Evolutionary conservation across 257 asterid species (phyloP), one percentile per base, ranked within the genome.

Genomic region (Marsdenia floribunda): DNA sequence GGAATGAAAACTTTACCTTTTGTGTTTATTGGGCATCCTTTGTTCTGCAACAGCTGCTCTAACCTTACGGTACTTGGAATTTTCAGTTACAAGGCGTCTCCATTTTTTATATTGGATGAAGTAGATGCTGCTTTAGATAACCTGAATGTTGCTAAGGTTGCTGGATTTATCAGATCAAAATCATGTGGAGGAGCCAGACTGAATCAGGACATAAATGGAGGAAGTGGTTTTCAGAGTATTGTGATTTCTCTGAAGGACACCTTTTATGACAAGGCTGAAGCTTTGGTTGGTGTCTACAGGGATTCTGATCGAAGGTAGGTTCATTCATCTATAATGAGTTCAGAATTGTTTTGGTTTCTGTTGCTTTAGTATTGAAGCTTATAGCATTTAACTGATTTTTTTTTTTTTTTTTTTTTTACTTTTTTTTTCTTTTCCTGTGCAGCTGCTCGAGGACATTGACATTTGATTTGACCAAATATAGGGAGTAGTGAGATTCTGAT

Each of bases 71-170:
- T 71, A 76, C 29, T 72, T 65, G 67, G 64, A 57, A 63, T 80
- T 78, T 84, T 74, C 98, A 95, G 99, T 84, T 95, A 89, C 83
- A 89, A 83, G 88, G 98, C 99, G 15, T 95, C 99, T 11, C 99
- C 99, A 16, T 95, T 95, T 85, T 92, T 90, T 73, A 95, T 95
- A 83, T 77, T 95, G 88, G 99, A 95, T 55, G 99, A 95, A 90
- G 99, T 95, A 81, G 99, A 95, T 82, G 99, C 99, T 73, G 99
- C 99, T 22, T 77, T 95, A 76, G 99, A 95, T 71, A 95, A 92
- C 81, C 75, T 92, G 68, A 95, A 95, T 76, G 99, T 95, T 13
- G 98, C 98, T 76, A 95, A 95, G 83, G 96, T 95, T 37, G 99
- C 99, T 68, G 91, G 99, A 84, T 95, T 95, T 73, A 89, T 95